Base-by-base conservation (phyloP, 1,284 basidiomycete species). In the Papiliotrema laurentii region DNA sequence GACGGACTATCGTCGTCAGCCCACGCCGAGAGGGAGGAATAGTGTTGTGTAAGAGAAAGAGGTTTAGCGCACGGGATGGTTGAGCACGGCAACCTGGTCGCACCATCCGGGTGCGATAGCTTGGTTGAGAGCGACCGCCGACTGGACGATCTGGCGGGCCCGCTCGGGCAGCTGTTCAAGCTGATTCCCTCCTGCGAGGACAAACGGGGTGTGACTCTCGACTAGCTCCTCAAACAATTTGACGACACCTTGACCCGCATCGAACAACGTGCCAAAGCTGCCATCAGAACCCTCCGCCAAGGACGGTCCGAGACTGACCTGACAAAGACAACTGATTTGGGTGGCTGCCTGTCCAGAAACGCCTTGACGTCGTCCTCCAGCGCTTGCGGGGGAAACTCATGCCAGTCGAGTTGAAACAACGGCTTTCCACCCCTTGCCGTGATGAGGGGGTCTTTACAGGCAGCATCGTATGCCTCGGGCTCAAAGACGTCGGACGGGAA, bases 401-500 rank as follows among this genome's bases (percentile, higher is more conserved):
- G 54, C 46, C 49, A 54, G 3, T 50, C 55, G 3, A 46, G 26
- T 21, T 54, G 44, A 19, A 54, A 43, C 27, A 49, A 35, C 37
- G 47, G 33, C 38, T 51, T 49, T 38, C 47, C 46, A 2, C 51
- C 55, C 5, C 19, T 22, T 10, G 25, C 22, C 2, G 26, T 13
- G 21, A 57, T 36, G 31, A 41, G 26, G 3, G 25, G 25, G 26
- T 57, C 55, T 9, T 35, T 25, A 18, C 30, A 6, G 6, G 39
- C 31, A 24, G 55, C 55, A 0, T 26, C 47, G 13, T 51, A 21
- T 13, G 43, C 35, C 26, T 46, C 49, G 2, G 49, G 37, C 43
- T 57, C 53, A 11, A 57, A n/a, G 1, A 54, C 49, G 18, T 53
- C 51, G 9, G 49, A 50, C 19, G 55, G 55, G 41, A 54, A 57